Evolutionary conservation across 2,329 filamentous ascomycete species (phyloP).

Genomic region (Rosellinia necatrix): DNA sequence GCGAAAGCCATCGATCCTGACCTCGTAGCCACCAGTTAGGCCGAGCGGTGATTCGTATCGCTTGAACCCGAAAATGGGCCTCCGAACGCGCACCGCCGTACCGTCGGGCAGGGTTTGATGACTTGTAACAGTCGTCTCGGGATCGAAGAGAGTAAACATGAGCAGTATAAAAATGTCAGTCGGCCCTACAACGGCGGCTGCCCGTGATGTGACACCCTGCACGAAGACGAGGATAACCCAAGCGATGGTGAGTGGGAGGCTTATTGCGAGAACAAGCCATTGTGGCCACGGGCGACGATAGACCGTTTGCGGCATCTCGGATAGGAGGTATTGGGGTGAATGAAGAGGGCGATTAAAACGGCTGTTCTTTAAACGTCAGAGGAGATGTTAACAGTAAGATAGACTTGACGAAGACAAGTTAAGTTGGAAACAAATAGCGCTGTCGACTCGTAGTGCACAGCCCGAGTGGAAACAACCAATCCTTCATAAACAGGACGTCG

Average conservation of each 20-base stretch:
- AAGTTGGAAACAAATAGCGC: too few relatives aligned
- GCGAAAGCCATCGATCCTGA: slow-evolving; percentile 22
- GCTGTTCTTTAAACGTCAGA: neutral
- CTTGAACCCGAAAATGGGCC: slow-evolving; percentile 20
- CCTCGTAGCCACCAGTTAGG: slow-evolving; percentile 22
- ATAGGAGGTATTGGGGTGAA: too few relatives aligned
- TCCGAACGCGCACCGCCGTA: slow-evolving; percentile 8
- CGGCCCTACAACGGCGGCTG: neutral
- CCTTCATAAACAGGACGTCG: neutral
- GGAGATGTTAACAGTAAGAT: too few relatives aligned
- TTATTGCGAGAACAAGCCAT: slow-evolving; percentile 6
- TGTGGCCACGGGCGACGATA: slow-evolving; percentile 19
- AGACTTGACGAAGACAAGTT: too few relatives aligned
- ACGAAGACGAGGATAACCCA: slow-evolving; percentile 2
- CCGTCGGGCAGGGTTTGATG: slow-evolving; percentile 11
- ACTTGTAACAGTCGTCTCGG: slow-evolving; percentile 14
- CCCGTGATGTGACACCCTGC: neutral
- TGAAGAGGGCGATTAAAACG: neutral
- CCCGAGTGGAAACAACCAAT: too few relatives aligned
- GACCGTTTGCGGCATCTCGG: slow-evolving; percentile 21
- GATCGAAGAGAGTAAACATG: slow-evolving; percentile 14
- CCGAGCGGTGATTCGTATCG: slow-evolving; percentile 13
- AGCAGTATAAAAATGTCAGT: neutral
- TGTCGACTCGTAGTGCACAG: too few relatives aligned
- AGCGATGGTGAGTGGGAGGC: slow-evolving; percentile 2